Evolutionary conservation across 768 basidiomycete genomes (phyloP), one percentile per base, ranked within the genome.

Genomic region (Lactarius tabidus): DNA sequence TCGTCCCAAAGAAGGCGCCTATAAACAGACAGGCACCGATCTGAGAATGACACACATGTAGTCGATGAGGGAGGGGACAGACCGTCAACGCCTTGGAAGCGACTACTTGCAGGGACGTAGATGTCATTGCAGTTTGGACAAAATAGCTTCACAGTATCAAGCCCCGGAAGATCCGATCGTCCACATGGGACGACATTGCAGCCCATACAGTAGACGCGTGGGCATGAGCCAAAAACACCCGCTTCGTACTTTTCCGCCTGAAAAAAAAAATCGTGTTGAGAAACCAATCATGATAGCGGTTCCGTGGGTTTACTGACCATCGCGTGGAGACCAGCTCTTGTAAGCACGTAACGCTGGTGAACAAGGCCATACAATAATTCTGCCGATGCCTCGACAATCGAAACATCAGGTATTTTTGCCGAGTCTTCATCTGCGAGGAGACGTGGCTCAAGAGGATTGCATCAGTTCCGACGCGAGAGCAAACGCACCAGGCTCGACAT

Each of bases 1-100:
- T 98, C 0, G 96, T 98, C 26, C 97, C 97, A 79, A 99, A 99
- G 79, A 98, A 99, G 14, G 97, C 97, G 67, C 96, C 95, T 98
- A 67, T 39, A 66, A 63, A 71, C 38, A 55, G 36, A 20, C 17
- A 23, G 28, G 56, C 45, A 39, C n/a, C 12, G 12, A 28, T 65
- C 31, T 57, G 43, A 55, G 15, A 55, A 38, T 9, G 20, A 20
- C 6, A 28, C 6, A 60, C 18, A n/a, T n/a, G 29, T 41, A 62
- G 39, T 56, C 20, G 60, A 60, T 55, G 26, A 38, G 57, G 57
- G 29, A 33, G 14, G 57, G 35, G 48, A 77, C 87, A 71, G 72
- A 92, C 95, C 97, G 77, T 99, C 97, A 36, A 99, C 93, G 41
- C 91, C 91, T 73, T 93, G 91, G 76, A 94, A 99, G 66, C 95